Conservation (phyloP, 2,329 filamentous ascomycete genomes). For the Samsoniella hepiali region DNA sequence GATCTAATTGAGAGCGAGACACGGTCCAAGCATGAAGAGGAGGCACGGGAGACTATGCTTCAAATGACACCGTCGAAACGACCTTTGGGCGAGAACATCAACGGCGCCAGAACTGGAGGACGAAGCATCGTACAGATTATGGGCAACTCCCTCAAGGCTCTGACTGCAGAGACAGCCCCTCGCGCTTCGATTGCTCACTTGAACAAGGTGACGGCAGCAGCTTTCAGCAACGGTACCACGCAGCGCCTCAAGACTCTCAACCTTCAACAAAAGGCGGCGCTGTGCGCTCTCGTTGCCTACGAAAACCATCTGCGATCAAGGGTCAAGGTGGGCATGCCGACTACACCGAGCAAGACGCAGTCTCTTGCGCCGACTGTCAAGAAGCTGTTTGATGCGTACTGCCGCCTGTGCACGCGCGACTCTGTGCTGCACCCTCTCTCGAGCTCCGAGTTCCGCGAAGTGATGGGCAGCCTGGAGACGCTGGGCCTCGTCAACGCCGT, state of each 20-base stretch:
- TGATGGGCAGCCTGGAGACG: conserved; percentile 84
- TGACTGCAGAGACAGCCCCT: conserved; percentile 78
- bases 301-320: conserved; percentile 66
- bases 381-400: conserved; percentile 79
- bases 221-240: conserved; percentile 83
- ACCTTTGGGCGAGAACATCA: conserved; percentile 77
- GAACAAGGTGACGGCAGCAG: conserved; percentile 83
- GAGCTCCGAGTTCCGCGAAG: conserved; percentile 89
- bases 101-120: conserved; percentile 49
- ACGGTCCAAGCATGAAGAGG: conserved; percentile 66
- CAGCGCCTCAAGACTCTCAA: conserved; percentile 86
- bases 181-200: conserved; percentile 87
- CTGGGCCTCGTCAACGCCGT: conserved; percentile 71
- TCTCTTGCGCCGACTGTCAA: conserved; percentile 75
- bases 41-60: conserved; percentile 52
- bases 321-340: conserved; percentile 39
- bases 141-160: conserved; percentile 52
- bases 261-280: conserved; percentile 90
- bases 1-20: conserved; percentile 87
- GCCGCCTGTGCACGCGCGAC: conserved; percentile 76
- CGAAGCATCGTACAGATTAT: conserved; percentile 48
- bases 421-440: conserved; percentile 87
- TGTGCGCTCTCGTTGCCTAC: conserved; percentile 84
- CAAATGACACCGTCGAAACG: conserved; percentile 68
- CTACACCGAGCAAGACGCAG: conserved; percentile 60